phyloP scores from a whole-genome alignment of 495 filamentous ascomycete species.

The Lasiosphaeriaceae sp. region DNA sequence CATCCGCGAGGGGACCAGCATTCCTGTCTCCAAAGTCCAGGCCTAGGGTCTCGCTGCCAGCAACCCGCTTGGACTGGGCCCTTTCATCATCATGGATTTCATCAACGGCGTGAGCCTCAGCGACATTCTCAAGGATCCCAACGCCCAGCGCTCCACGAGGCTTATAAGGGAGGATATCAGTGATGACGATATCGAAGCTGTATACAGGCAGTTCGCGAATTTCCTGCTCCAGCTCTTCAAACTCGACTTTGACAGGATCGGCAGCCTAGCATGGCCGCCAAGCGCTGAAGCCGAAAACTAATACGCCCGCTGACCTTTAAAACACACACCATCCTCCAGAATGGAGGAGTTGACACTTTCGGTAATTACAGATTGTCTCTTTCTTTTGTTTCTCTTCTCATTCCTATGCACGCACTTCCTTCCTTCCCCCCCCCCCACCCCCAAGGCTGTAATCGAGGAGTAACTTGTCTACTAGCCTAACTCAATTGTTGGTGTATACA shows the following conservation, averaged over 20 bases:
- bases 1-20: background rate
- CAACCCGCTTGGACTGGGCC: background rate
- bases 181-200: background rate
- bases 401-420: too few relatives aligned
- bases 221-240: background rate
- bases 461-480: background rate
- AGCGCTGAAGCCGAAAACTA: background rate
- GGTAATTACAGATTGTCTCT: too few relatives aligned
- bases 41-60: background rate
- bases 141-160: background rate
- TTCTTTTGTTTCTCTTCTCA: too few relatives aligned
- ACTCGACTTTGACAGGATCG: background rate
- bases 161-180: background rate
- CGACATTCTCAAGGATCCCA: background rate
- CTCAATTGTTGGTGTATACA: background rate
- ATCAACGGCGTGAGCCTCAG: background rate
- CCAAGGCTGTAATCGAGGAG: too few relatives aligned
- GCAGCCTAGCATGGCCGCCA: background rate
- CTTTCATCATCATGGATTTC: slow-evolving; percentile 1
- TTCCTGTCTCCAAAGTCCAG: background rate
- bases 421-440: too few relatives aligned
- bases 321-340: too few relatives aligned
- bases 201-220: background rate
- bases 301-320: too few relatives aligned
- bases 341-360: too few relatives aligned